Percentiles rank a stretch among this genome's conserved stretches.
Evolutionary conservation across 805 yeast species (phyloP).

Genomic region (Ogataea thermomethanolica): DNA sequence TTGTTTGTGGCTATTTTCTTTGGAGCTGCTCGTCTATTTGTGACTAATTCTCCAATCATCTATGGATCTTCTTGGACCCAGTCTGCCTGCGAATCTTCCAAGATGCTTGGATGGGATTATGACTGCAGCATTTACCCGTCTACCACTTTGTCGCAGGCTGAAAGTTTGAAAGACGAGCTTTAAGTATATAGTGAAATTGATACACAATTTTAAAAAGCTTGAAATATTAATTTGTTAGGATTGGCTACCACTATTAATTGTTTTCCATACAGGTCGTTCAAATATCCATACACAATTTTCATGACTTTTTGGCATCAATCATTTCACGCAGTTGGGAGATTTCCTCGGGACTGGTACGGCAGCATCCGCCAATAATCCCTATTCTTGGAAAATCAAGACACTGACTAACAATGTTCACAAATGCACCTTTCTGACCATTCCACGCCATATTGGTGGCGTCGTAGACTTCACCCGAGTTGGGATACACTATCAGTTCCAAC

Average conservation of each 20-base stretch:
- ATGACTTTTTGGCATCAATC: slow-evolving; percentile 10
- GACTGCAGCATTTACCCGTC: slow-evolving; percentile 61
- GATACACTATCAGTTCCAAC: slow-evolving; percentile 55
- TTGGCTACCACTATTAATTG: too few relatives aligned
- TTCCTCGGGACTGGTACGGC: slow-evolving; percentile 60
- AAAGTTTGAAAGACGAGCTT: slow-evolving; percentile 17
- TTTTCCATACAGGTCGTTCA: too few relatives aligned
- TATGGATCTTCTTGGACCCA: slow-evolving; percentile 82
- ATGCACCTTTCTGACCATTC: slow-evolving; percentile 28
- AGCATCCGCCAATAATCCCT: slow-evolving; percentile 70
- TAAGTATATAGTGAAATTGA: slow-evolving; percentile 2
- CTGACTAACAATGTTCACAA: slow-evolving; percentile 38
- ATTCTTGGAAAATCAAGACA: slow-evolving; percentile 41
- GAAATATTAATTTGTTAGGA: neutral
- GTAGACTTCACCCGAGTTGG: slow-evolving; percentile 72
- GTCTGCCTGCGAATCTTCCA: slow-evolving; percentile 56
- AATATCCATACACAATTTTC: neutral
- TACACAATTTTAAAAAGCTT: slow-evolving; percentile 1
- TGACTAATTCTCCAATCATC: slow-evolving; percentile 64
- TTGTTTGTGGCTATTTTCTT: slow-evolving; percentile 47
- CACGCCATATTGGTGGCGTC: slow-evolving; percentile 46
- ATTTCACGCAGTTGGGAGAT: slow-evolving; percentile 23
- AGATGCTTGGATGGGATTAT: slow-evolving; percentile 79
- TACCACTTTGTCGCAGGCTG: slow-evolving; percentile 17
- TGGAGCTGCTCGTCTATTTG: slow-evolving; percentile 52